These are phyloP conservation scores for Vitis riparia DNA, from an alignment of 164 flowering plant species.

Conservation along the genomic window DNA sequence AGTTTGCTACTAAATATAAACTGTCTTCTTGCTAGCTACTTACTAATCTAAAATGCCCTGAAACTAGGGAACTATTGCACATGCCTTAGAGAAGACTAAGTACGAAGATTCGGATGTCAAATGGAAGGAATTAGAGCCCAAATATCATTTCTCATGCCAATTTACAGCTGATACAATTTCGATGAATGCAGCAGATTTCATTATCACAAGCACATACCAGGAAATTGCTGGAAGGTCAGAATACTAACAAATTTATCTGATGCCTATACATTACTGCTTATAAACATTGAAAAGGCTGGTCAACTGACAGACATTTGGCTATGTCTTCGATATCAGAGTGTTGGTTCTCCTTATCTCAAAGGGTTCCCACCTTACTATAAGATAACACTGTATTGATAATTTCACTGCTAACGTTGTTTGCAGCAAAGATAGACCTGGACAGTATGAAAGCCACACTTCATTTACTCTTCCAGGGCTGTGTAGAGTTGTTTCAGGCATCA, in stretches of 20 bases:
- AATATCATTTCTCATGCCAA: conserved; percentile 71
- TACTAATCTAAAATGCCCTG: background rate
- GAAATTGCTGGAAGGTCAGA: conserved; percentile 77
- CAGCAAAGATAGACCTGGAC: conserved; percentile 56
- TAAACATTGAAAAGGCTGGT: too few relatives aligned
- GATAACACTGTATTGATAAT: background rate
- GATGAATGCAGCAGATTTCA: conserved; percentile 65
- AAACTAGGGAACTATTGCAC: conserved; percentile 63
- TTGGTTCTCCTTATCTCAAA: too few relatives aligned
- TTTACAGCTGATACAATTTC: conserved; percentile 64
- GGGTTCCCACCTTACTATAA: too few relatives aligned
- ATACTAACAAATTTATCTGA: background rate
- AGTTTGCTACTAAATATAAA: background rate
- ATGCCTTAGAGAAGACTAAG: conserved; percentile 74
- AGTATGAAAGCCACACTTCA: conserved; percentile 51
- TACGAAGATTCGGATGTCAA: conserved; percentile 62
- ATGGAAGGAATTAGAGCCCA: conserved; percentile 60
- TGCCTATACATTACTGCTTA: too few relatives aligned
- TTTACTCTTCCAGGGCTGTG: conserved; percentile 59
- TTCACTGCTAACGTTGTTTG: background rate
- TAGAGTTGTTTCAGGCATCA: conserved; percentile 49
- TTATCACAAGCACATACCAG: conserved; percentile 72
- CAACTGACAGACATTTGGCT: too few relatives aligned
- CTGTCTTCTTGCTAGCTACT: background rate
- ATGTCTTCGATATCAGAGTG: too few relatives aligned